Evolutionary conservation across 2,329 filamentous ascomycete species (phyloP).

Genomic region (Alternaria gaisen): DNA sequence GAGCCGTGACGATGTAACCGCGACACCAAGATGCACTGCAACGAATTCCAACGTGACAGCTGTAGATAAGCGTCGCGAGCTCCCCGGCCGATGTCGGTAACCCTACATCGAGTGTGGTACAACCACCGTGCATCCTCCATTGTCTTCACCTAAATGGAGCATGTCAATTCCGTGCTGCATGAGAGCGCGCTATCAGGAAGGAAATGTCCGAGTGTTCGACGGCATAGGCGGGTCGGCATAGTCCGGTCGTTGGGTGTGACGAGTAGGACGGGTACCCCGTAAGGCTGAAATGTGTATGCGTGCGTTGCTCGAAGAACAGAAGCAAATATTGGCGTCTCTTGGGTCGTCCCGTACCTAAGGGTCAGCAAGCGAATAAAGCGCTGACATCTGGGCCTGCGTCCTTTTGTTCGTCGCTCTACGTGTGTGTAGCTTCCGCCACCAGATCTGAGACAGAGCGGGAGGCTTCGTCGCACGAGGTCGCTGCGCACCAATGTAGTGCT

Average conservation of each 20-base stretch:
- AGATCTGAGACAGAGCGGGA: slow-evolving; percentile 30
- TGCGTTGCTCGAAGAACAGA: slow-evolving; percentile 5
- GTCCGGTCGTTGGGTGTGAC: slow-evolving; percentile 26
- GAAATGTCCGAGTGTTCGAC: slow-evolving; percentile 22
- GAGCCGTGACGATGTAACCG: neutral
- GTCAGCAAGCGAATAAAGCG: slow-evolving; percentile 4
- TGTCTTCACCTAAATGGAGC: neutral
- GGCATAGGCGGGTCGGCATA: slow-evolving; percentile 21
- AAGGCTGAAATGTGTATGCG: slow-evolving; percentile 24
- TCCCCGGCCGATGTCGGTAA: slow-evolving; percentile 38
- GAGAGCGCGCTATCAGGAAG: slow-evolving; percentile 8
- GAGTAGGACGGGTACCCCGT: slow-evolving; percentile 14
- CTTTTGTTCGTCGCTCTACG: slow-evolving; percentile 9
- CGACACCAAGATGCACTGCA: neutral
- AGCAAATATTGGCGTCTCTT: slow-evolving; percentile 1
- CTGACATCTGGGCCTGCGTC: slow-evolving; percentile 2
- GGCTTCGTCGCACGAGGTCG: slow-evolving; percentile 17
- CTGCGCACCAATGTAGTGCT: slow-evolving; percentile 6
- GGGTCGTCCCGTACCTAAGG: slow-evolving; percentile 14
- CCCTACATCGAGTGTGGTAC: slow-evolving; percentile 20
- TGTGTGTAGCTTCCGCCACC: slow-evolving; percentile 17
- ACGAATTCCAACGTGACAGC: slow-evolving; percentile 27
- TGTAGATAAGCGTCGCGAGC: slow-evolving; percentile 25
- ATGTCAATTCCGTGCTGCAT: neutral
- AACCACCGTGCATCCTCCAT: slow-evolving; percentile 9